These are phyloP conservation scores for Nitzschia putrida DNA, from an alignment of 108 stramenopile genomes.

Conservation along the genomic window DNA sequence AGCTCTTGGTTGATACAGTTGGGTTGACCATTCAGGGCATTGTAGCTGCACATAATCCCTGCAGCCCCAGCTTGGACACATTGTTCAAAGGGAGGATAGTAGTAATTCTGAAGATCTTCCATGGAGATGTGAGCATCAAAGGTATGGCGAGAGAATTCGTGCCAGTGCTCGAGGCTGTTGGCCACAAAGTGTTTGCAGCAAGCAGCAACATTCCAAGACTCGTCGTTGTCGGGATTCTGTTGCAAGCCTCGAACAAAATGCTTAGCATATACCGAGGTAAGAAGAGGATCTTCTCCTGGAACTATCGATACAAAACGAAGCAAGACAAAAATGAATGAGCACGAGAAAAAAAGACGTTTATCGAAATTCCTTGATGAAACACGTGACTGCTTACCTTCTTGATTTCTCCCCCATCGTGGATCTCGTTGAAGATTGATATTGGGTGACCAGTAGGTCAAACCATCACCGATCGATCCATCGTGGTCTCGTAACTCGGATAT, in stretches of 20 bases:
- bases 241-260: constrained; percentile 57
- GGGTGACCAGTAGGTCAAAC: constrained; percentile 66
- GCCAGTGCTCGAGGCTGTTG: constrained; percentile 55
- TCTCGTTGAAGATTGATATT: constrained; percentile 73
- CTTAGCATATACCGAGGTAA: constrained; percentile 55
- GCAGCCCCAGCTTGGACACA: constrained; percentile 51
- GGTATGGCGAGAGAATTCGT: constrained; percentile 30
- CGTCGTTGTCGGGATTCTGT: constrained; percentile 9
- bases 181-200: constrained; percentile 76
- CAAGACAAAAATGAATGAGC: constrained; percentile 3
- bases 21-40: constrained; percentile 74
- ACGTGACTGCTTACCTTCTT: constrained; percentile 39
- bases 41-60: constrained; percentile 80
- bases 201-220: constrained; percentile 47
- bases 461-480: constrained; percentile 32
- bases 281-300: constrained; percentile 72
- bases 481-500: constrained; percentile 37
- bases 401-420: constrained; percentile 76
- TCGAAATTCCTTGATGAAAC: not conserved
- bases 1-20: constrained; percentile 57
- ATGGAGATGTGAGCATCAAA: constrained; percentile 54
- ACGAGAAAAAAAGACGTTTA: not conserved
- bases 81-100: constrained; percentile 63
- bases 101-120: constrained; percentile 58
- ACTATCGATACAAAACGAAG: not conserved